Base-by-base conservation (phyloP, 2,329 filamentous ascomycete genomes). In the Aspergillus tamarii region DNA sequence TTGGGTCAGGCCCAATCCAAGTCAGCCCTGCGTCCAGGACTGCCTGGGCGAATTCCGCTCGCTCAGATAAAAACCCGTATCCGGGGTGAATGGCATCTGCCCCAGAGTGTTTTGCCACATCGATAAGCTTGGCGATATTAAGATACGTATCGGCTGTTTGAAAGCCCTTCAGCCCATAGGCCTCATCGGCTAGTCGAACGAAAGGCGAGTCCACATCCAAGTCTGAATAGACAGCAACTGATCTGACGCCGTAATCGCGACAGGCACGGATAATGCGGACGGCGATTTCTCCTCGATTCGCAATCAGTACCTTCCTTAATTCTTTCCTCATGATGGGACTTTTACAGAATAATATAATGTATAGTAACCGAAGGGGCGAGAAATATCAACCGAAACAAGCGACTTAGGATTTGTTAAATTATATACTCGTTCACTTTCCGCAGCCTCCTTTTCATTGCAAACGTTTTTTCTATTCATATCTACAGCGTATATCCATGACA, bases 331-430 rank as follows among this genome's bases (percentile, higher is more conserved):
- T 41, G 8, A 6, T 9, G 7, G 16, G 4, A 9, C n/a, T 10
- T 2, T 10, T n/a, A 1, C 10, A n/a, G 16, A 19, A 10, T 7
- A 4, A 16, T 6, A n/a, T 3, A 41, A 7, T 1, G 2, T n/a
- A 7, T 10, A 41, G 7, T 7, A 4, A 1, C 7, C 6, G 8
- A 4, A n/a, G 19, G 39, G 2, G 8, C 19, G 10, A n/a, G 10
- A 16, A 16, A 5, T 16, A 16, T 7, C 14, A 14, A 36, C 34
- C 34, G 14, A 16, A 36, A 36, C 5, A 1, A 16, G 14, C 34
- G 14, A 19, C 2, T 19, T 39, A 6, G 36, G 6, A 9, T 39
- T n/a, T 19, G 19, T 3, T n/a, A 1, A 41, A 41, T 19, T 8
- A 8, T n/a, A n/a, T 10, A 16, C 16, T 41, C 8, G 6, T 8